These are phyloP conservation scores for Aspergillus sclerotioniger DNA, from an alignment of 495 filamentous ascomycete genomes.

Conservation along the genomic window DNA sequence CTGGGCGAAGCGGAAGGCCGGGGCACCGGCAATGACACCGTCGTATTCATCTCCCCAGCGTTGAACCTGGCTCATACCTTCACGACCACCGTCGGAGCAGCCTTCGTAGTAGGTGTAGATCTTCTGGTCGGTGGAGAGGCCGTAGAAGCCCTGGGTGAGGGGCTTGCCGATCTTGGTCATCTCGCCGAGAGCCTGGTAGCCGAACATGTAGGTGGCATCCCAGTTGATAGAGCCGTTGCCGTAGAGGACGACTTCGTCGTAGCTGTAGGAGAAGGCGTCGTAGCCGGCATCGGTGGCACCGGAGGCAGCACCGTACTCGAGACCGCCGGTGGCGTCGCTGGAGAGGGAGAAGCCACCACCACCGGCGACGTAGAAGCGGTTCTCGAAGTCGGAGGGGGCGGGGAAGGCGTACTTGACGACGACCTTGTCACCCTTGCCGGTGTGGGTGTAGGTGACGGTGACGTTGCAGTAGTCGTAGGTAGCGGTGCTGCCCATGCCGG, in stretches of 20 bases:
- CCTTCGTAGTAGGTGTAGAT: constrained; percentile 41
- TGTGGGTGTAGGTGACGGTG: constrained; percentile 34
- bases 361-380: constrained; percentile 39
- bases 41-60: constrained; percentile 51
- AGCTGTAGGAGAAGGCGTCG: constrained; percentile 32
- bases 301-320: constrained; percentile 38
- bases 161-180: constrained; percentile 36
- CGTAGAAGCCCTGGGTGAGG: constrained; percentile 35
- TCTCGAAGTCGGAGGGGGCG: constrained; percentile 33
- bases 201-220: constrained; percentile 43
- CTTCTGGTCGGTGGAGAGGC: constrained; percentile 25
- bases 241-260: constrained; percentile 36
- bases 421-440: constrained; percentile 30
- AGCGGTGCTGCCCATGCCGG: constrained; percentile 12
- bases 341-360: constrained; percentile 34
- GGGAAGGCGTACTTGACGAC: constrained; percentile 36
- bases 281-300: constrained; percentile 41
- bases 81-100: constrained; percentile 39
- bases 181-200: constrained; percentile 43
- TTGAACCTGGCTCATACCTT: constrained; percentile 50
- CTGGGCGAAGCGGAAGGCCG: constrained; percentile 50
- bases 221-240: constrained; percentile 46
- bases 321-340: constrained; percentile 33
- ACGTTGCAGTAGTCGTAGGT: constrained; percentile 39
- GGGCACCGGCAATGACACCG: constrained; percentile 49